Evolutionary conservation across 2,329 filamentous ascomycete species (phyloP).

Genomic region (Thielaviopsis musarum): DNA sequence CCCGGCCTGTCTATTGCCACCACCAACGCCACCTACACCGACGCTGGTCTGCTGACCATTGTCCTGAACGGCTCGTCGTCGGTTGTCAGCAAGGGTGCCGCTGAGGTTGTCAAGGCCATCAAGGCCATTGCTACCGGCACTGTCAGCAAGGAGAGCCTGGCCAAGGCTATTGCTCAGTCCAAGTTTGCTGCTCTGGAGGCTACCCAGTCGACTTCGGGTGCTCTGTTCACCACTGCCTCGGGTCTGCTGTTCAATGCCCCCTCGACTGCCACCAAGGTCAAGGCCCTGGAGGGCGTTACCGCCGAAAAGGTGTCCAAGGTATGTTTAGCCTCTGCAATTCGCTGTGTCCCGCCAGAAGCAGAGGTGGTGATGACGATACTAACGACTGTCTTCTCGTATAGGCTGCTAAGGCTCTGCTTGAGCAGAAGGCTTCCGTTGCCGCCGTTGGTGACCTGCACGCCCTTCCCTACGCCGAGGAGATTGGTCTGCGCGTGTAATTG

Average conservation of each 20-base stretch:
- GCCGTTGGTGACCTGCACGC: constrained; percentile 81
- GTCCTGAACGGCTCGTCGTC: constrained; percentile 59
- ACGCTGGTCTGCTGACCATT: constrained; percentile 78
- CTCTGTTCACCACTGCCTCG: constrained; percentile 69
- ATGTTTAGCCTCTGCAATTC: background rate
- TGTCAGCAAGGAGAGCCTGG: constrained; percentile 67
- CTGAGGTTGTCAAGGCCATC: constrained; percentile 63
- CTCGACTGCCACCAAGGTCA: constrained; percentile 64
- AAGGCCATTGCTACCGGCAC: constrained; percentile 64
- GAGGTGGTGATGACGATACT: constrained; percentile 11
- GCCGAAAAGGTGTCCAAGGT: constrained; percentile 47
- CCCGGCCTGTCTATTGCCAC: constrained; percentile 54
- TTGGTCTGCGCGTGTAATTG: constrained; percentile 83
- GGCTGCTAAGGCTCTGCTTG: constrained; percentile 76
- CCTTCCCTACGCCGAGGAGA: constrained; percentile 83
- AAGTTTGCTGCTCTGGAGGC: constrained; percentile 83
- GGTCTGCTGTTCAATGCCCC: constrained; percentile 68
- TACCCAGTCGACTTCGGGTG: constrained; percentile 59
- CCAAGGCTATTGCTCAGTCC: constrained; percentile 81
- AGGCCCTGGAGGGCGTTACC: constrained; percentile 65
- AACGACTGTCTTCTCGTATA: constrained; percentile 26
- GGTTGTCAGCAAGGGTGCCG: constrained; percentile 56
- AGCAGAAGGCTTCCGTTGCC: constrained; percentile 76
- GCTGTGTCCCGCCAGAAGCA: background rate
- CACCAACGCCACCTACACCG: constrained; percentile 74